Percentiles rank a stretch among this genome's conserved stretches.
phyloP scores from a whole-genome alignment of 2,329 filamentous ascomycete genomes.

The Aspergillus jensenii region DNA sequence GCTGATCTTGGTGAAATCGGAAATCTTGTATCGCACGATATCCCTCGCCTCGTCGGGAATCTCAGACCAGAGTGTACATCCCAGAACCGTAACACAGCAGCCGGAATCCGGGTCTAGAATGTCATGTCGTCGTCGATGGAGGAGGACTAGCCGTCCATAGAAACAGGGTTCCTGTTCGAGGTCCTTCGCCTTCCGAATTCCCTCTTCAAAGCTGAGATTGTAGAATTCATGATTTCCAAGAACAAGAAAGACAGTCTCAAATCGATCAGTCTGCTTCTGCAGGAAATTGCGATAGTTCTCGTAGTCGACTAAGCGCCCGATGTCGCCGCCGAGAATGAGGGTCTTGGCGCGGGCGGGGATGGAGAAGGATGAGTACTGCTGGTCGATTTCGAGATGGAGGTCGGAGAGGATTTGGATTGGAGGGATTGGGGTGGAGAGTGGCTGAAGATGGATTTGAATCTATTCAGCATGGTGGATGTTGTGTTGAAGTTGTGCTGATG shows the following conservation, averaged over 20 bases:
- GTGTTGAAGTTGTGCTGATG: too few relatives aligned
- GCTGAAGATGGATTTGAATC: too few relatives aligned
- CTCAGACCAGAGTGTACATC: conserved; percentile 59
- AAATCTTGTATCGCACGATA: conserved; percentile 47
- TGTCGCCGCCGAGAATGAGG: conserved; percentile 26
- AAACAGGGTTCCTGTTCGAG: conserved; percentile 29
- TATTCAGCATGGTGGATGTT: too few relatives aligned
- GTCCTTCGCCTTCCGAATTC: conserved; percentile 22
- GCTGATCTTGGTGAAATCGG: conserved; percentile 56
- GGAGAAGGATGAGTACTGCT: conserved; percentile 25
- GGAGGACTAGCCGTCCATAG: conserved; percentile 26
- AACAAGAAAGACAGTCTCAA: conserved; percentile 23
- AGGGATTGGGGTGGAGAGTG: too few relatives aligned
- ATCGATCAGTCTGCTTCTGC: conserved; percentile 20
- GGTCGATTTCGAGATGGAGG: conserved; percentile 30
- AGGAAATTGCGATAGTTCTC: conserved; percentile 25
- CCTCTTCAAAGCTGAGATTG: conserved; percentile 18
- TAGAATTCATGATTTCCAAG: conserved; percentile 34
- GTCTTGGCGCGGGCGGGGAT: conserved; percentile 21
- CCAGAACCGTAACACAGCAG: conserved; percentile 50
- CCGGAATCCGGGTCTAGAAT: conserved; percentile 20
- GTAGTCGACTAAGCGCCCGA: conserved; percentile 26
- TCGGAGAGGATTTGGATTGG: conserved; percentile 29
- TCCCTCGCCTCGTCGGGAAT: conserved; percentile 43
- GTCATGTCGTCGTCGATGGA: conserved; percentile 27